A percentile compares a stretch with the other conserved stretches of the same genome.
Evolutionary conservation across 2,329 filamentous ascomycete species (phyloP).

Genomic region (Fusarium albosuccineum): DNA sequence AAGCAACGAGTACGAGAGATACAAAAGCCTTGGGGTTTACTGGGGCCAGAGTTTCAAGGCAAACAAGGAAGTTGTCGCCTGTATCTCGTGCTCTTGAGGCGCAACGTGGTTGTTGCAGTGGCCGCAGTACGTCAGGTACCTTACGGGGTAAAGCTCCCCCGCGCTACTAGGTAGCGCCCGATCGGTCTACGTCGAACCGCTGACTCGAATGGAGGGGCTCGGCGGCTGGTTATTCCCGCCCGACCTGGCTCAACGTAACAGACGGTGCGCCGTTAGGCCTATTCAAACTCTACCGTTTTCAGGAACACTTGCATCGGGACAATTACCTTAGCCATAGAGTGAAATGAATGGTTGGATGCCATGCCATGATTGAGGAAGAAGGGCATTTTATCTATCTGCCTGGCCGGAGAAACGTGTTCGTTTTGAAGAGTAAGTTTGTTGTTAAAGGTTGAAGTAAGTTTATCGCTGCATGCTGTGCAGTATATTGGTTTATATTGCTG

Average conservation of each 20-base stretch:
- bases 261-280: not conserved
- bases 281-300: not conserved
- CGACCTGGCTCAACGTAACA: not conserved
- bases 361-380: too few relatives aligned
- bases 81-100: slow-evolving; percentile 30
- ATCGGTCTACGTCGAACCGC: slow-evolving; percentile 16
- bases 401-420: too few relatives aligned
- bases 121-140: slow-evolving; percentile 32
- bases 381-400: too few relatives aligned
- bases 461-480: too few relatives aligned
- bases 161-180: slow-evolving; percentile 43
- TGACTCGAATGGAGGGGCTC: slow-evolving; percentile 20
- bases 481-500: too few relatives aligned
- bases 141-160: slow-evolving; percentile 36
- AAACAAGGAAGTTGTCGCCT: slow-evolving; percentile 12
- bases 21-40: not conserved
- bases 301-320: not conserved
- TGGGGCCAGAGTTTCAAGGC: slow-evolving; percentile 5
- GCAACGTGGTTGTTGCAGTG: slow-evolving; percentile 44
- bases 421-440: too few relatives aligned
- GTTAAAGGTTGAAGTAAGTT: too few relatives aligned
- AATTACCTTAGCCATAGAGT: too few relatives aligned
- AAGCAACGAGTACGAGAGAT: not conserved
- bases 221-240: slow-evolving; percentile 16
- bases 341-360: too few relatives aligned